Evolutionary conservation across 2,329 filamentous ascomycete genomes (phyloP).

Genomic region (Trichoderma citrinoviride): DNA sequence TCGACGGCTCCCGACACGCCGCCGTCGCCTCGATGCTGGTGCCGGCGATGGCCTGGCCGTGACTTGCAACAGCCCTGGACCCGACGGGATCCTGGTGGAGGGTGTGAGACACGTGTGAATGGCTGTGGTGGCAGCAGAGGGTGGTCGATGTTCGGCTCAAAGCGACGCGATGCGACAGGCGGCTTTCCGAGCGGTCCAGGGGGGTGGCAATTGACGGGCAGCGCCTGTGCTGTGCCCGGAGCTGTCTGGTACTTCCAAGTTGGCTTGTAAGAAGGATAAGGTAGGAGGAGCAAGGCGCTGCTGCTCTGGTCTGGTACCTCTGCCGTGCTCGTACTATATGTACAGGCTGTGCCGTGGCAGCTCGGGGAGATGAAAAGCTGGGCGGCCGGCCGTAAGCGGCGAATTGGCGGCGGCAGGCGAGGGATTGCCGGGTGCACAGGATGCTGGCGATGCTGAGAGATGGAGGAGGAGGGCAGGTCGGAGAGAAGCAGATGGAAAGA

Average conservation of each 20-base stretch:
- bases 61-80: conserved; percentile 13
- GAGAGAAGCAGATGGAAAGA: background rate
- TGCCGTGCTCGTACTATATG: too few relatives aligned
- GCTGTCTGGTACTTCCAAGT: background rate
- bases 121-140: conserved; percentile 21
- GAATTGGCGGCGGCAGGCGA: too few relatives aligned
- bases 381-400: too few relatives aligned
- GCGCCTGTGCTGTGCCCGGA: background rate
- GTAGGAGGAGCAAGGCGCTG: too few relatives aligned
- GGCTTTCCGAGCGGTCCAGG: background rate
- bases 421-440: too few relatives aligned
- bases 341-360: too few relatives aligned
- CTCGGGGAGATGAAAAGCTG: background rate
- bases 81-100: conserved; percentile 15
- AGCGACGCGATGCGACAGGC: conserved; percentile 21
- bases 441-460: background rate
- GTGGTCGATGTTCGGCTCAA: conserved; percentile 20
- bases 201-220: conserved; percentile 21
- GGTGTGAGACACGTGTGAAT: conserved; percentile 25
- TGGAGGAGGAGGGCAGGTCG: background rate
- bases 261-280: too few relatives aligned
- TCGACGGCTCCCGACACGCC: conserved; percentile 7
- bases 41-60: background rate
- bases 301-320: too few relatives aligned
- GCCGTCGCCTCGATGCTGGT: background rate